phyloP scores from a whole-genome alignment of 2,329 filamentous ascomycete genomes.

The Fusarium burgessii region DNA sequence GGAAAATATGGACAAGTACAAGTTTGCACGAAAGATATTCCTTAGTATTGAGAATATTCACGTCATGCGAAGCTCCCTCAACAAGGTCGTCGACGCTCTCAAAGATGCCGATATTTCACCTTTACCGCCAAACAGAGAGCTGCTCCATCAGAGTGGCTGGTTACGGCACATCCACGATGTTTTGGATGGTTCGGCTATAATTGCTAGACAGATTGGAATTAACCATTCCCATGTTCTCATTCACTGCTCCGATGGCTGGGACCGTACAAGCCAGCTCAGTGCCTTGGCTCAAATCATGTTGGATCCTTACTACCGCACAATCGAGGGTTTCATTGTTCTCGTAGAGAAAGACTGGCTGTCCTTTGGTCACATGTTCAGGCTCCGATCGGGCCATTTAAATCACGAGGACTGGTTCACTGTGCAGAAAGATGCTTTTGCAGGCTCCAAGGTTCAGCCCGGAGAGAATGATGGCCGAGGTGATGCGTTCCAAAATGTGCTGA shows the following conservation, averaged over 20 bases:
- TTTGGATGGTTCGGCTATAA: conserved; percentile 84
- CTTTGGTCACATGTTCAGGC: conserved; percentile 97
- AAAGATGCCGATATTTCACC: conserved; percentile 92
- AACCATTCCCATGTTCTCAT: conserved; percentile 96
- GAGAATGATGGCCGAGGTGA: conserved; percentile 73
- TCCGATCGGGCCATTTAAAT: conserved; percentile 87
- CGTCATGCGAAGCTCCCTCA: conserved; percentile 93
- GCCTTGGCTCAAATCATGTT: conserved; percentile 92
- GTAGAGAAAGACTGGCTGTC: conserved; percentile 98
- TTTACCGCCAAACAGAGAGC: conserved; percentile 83
- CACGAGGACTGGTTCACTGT: conserved; percentile 95
- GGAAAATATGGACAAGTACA: conserved; percentile 98
- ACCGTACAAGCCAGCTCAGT: conserved; percentile 94
- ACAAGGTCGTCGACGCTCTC: conserved; percentile 87
- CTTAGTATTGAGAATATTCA: conserved; percentile 98
- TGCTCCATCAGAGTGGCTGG: conserved; percentile 88
- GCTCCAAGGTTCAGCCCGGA: conserved; percentile 70
- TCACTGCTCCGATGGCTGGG: conserved; percentile 98
- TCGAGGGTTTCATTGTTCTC: conserved; percentile 93
- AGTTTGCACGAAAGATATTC: conserved; percentile 89
- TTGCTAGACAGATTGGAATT: conserved; percentile 88
- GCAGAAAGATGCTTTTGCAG: conserved; percentile 82
- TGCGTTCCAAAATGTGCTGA: conserved; percentile 87
- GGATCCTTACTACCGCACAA: conserved; percentile 93
- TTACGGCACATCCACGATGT: conserved; percentile 88